Conservation (phyloP, 169 alveolate genomes). For the Eimeria brunetti region DNA sequence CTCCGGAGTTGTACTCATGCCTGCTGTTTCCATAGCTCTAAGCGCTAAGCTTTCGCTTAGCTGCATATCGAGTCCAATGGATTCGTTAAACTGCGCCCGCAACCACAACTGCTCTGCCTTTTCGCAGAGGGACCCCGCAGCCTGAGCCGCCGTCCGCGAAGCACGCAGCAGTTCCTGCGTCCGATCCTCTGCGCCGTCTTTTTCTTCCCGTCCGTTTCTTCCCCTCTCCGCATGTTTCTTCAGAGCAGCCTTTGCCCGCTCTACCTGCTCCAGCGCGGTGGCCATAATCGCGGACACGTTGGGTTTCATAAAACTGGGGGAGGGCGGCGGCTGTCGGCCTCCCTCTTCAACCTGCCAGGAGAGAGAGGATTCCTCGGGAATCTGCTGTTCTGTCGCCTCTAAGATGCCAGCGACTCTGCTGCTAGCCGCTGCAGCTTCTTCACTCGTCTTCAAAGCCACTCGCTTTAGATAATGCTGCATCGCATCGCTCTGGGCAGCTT, state of each 20-base stretch:
- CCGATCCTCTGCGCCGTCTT: neutral
- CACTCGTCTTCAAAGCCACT: neutral
- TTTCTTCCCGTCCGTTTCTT: neutral
- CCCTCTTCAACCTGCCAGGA: neutral
- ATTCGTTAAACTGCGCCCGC: neutral
- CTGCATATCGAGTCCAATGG: neutral
- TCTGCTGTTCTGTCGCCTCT: neutral
- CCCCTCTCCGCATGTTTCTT: neutral
- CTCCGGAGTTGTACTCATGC: too few species aligned
- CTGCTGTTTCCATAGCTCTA: neutral
- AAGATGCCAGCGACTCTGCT: neutral
- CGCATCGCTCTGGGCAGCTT: neutral
- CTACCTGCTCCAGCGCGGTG: neutral
- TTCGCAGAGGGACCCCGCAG: neutral
- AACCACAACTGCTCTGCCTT: neutral
- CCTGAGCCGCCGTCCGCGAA: neutral
- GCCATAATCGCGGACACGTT: neutral
- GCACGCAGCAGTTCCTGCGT: neutral
- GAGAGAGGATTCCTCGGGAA: neutral
- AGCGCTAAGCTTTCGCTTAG: neutral
- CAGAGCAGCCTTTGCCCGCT: neutral
- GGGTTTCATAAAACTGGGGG: neutral
- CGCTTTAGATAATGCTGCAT: neutral
- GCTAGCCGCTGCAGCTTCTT: neutral
- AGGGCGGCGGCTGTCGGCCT: too few species aligned